Evolutionary conservation across 225 moss, liverwort and hornwort species (phyloP), one percentile per base, ranked within the genome.

Genomic region (Marchantia paleacea): DNA sequence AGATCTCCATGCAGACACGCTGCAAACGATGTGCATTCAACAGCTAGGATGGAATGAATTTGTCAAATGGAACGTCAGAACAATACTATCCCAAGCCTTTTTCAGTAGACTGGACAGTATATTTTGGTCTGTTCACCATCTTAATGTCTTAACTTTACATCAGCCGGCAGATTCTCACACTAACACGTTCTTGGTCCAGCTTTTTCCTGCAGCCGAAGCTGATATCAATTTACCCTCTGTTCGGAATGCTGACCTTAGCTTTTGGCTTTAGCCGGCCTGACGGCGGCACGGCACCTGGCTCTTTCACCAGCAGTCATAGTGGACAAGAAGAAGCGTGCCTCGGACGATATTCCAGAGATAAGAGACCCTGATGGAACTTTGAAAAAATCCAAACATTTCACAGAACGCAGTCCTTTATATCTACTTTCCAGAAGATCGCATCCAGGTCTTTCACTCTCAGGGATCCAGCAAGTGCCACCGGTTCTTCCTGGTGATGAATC

Each of bases 241-340:
- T 75, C 29, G 75, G 75, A 29, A 75, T 75, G 55, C 54, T 75
- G 28, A 57, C 75, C 57, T 29, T 75, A 15, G 75, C 75, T 7
- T 54, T 75, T 16, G 75, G 75, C 14, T 30, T n/a, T 75, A 55
- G 75, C 75, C 8, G 75, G 75, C 13, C 22, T 75, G 24, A 75
- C 75, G 30, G 52, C 57, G 16, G 75, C 16, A 26, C 54, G 75
- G 22, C 55, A 58, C 10, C 55, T 75, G 4, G 55, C 55, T 22
- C 24, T 75, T 28, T 75, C 75, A 15, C 75, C 75, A 12, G 52
- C 54, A 13, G 75, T 75, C 24, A 29, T 57, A 12, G 75, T 75
- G 12, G 57, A 75, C 55, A 75, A 75, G 75, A 58, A 75, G 28
- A 75, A 75, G 55, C 75, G 75, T 12, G 22, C 72, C 16, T 72